A percentile compares a stretch with the other conserved stretches of the same genome.
phyloP scores from a whole-genome alignment of 2,329 filamentous ascomycete genomes.

The Paecilomyces fulvus region DNA sequence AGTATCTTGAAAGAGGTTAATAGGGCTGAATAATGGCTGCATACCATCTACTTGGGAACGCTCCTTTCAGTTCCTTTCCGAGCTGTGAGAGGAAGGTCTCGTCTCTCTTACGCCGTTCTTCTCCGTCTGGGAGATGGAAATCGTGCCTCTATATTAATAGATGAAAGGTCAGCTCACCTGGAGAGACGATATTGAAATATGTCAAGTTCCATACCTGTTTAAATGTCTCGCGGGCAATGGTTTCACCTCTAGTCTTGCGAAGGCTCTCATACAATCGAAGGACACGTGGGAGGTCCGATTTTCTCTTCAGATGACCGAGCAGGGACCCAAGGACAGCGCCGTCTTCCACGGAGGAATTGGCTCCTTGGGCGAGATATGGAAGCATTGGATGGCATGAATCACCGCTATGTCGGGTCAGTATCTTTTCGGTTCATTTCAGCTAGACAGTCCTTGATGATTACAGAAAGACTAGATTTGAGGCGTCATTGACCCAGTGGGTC shows the following conservation, averaged over 20 bases:
- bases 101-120: conserved; percentile 51
- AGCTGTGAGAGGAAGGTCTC: conserved; percentile 49
- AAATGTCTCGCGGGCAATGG: conserved; percentile 56
- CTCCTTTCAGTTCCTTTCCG: conserved; percentile 42
- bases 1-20: not conserved
- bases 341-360: conserved; percentile 60
- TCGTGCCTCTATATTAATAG: conserved; percentile 29
- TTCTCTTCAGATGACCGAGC: conserved; percentile 43
- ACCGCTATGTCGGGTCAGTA: conserved; percentile 23
- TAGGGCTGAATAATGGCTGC: not conserved
- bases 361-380: conserved; percentile 56
- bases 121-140: conserved; percentile 48
- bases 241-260: conserved; percentile 36
- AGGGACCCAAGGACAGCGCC: conserved; percentile 56
- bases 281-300: conserved; percentile 33
- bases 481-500: conserved; percentile 35
- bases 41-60: conserved; percentile 43
- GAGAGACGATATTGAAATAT: conserved; percentile 21
- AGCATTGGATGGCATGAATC: conserved; percentile 59
- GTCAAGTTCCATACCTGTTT: conserved; percentile 26
- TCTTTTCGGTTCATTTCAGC: not conserved
- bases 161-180: not conserved
- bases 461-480: conserved; percentile 10
- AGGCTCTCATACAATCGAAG: conserved; percentile 39
- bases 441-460: not conserved